Base-by-base conservation (phyloP, 176 grass and related monocot genomes). In the Guadua angustifolia region DNA sequence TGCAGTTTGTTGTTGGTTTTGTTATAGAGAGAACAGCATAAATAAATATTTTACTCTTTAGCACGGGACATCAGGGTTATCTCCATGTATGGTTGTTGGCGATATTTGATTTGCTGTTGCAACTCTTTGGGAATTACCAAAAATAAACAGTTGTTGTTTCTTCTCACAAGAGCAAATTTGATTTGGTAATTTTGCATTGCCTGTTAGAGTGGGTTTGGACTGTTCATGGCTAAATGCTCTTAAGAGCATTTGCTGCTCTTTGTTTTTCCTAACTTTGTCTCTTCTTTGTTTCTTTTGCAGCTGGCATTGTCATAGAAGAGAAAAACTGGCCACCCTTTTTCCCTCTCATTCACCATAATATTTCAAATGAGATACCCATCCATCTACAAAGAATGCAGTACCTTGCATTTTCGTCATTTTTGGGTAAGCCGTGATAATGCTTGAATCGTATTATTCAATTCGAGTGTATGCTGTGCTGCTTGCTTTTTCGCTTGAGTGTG, bases 261-360 rank as follows among this genome's bases (percentile, higher is more conserved):
- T 68, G 57, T 45, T 61, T 86, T 13, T 5, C 45, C 72, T 89
- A 69, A 88, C 56, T 87, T 84, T 13, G 63, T 71, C 25, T 56
- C 39, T 58, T 78, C 11, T 59, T 66, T 40, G 19, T 78, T 73
- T 64, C 32, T 56, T 87, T 80, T 59, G 40, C 89, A 99, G 96
- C 89, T 93, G 96, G 96, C n/a, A 88, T 95, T 89, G 91, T 94
- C 65, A 88, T 95, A 66, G 93, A 99, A 77, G 93, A 94, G 69
- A 99, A 95, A 83, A 95, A 95, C 62, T 95, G 93, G 87, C 96
- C 96, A 58, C 91, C 93, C 33, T 86, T 90, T 90, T 94, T 95
- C 24, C 96, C 96, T 58, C 79, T 95, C 60, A 98, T 98, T 60
- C 96, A 98, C 78, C 93, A 98, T 78, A 88, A 98, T 86, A 95